Percentiles rank a stretch among this genome's conserved stretches.
These are phyloP conservation scores for Auriculariales sp. DNA, from an alignment of 768 basidiomycete species.

Conservation along the genomic window DNA sequence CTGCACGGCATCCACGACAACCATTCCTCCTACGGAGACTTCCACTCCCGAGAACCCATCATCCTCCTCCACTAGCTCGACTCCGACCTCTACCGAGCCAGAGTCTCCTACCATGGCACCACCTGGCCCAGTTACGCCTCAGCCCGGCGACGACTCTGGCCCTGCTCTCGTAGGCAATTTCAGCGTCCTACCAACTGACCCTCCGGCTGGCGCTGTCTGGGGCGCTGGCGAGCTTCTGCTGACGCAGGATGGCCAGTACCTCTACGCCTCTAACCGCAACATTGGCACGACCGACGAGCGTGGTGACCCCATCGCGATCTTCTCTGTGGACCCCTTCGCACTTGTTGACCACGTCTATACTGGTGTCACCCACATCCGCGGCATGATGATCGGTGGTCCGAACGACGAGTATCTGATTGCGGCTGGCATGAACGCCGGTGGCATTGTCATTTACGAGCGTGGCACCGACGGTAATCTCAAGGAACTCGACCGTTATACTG, in stretches of 20 bases:
- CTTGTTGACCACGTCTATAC: conserved; percentile 8
- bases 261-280: conserved; percentile 9
- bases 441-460: conserved; percentile 8
- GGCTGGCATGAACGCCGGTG: conserved; percentile 8
- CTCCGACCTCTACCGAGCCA: conserved; percentile 1
- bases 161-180: neutral
- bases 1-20: neutral
- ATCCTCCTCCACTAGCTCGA: conserved; percentile 6
- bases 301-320: conserved; percentile 9
- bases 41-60: conserved; percentile 1
- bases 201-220: conserved; percentile 25
- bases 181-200: conserved; percentile 15
- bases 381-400: conserved; percentile 6
- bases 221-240: conserved; percentile 51
- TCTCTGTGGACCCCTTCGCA: conserved; percentile 5
- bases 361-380: conserved; percentile 9
- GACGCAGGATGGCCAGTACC: conserved; percentile 24
- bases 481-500: neutral
- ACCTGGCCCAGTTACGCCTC: neutral
- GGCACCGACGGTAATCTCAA: neutral
- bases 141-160: neutral
- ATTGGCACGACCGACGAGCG: conserved; percentile 12
- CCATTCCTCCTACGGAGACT: neutral
- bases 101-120: conserved; percentile 1
- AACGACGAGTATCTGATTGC: conserved; percentile 9